Base-by-base conservation (phyloP, 2,329 filamentous ascomycete genomes). In the Beauveria rudraprayagi region DNA sequence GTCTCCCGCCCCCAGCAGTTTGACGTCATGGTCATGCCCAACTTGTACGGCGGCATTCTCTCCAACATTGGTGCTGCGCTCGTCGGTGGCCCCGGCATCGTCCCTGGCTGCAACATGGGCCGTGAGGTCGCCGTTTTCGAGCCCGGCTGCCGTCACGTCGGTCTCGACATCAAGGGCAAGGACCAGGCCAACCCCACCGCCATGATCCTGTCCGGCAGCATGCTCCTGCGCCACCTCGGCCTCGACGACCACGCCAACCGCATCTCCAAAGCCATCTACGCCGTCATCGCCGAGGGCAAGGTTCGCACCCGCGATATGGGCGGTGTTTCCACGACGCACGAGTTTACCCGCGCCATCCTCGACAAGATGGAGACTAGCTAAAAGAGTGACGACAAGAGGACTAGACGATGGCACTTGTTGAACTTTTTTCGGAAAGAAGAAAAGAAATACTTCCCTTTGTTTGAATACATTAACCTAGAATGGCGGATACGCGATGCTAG, bases 11-110 rank as follows among this genome's bases (percentile, higher is more conserved):
- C 94, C 65, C 94, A 97, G 81, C 94, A 99, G 79, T 99, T 99
- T 75, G 94, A 99, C 76, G 94, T 99, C 71, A 91, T 99, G 88
- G 94, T 99, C 77, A 97, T 97, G 92, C 94, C 94, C 72, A 99
- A 99, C 83, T 81, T 97, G 73, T 97, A 97, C 85, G 93, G 93
- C 77, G 92, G 93, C 75, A 99, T 99, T 72, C 83, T 99, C 67
- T 97, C 94, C 81, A 99, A 99, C 85, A 95, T 99, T 72, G 93
- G 92, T 69, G 93, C 94, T 71, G 94, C 93, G 66, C 90, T 99
- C 44, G 94, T 99, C 69, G 94, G 94, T 75, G 94, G 94, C 58
- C 93, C 94, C 60, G 94, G 94, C 78, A 91, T 99, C 68, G 94
- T 99, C 50, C 94, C 94, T 63, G 94, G 94, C 71, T 97, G 92